Conservation (phyloP, 176 grass and related monocot species). For the Neostapfia colusana region DNA sequence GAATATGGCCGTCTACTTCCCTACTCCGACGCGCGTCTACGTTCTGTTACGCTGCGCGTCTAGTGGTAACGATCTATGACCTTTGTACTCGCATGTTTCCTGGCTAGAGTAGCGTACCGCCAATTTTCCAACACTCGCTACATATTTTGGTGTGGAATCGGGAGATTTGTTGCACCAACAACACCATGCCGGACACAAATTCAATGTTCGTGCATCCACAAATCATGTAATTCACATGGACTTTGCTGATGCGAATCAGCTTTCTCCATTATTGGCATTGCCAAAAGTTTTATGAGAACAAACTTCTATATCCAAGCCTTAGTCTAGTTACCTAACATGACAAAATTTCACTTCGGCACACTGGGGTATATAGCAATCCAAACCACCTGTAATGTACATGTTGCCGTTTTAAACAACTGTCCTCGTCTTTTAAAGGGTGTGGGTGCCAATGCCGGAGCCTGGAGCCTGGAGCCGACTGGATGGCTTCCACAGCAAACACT, state of each 20-base stretch:
- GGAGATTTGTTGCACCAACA: too few relatives aligned
- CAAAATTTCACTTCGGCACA: background rate
- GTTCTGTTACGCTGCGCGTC: too few relatives aligned
- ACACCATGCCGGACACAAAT: background rate
- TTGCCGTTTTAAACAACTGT: background rate
- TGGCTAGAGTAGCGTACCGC: too few relatives aligned
- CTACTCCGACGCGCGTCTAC: too few relatives aligned
- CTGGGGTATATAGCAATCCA: background rate
- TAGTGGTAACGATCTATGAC: too few relatives aligned
- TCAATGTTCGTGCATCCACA: background rate
- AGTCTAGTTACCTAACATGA: background rate
- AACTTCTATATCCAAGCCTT: background rate
- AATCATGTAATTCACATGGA: background rate
- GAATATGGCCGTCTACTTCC: too few relatives aligned
- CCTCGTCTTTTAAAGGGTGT: background rate
- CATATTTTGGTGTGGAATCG: too few relatives aligned
- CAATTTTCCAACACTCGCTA: too few relatives aligned
- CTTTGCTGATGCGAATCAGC: background rate
- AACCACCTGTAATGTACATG: background rate
- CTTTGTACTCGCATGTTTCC: too few relatives aligned
- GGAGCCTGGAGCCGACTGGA: too few relatives aligned
- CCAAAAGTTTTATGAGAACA: background rate
- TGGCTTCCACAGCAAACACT: too few relatives aligned
- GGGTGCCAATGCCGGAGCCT: background rate
- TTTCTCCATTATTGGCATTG: background rate